Evolutionary conservation across 163 green algal species (phyloP).

Genomic region (Chlamydomonas reinhardtii): DNA sequence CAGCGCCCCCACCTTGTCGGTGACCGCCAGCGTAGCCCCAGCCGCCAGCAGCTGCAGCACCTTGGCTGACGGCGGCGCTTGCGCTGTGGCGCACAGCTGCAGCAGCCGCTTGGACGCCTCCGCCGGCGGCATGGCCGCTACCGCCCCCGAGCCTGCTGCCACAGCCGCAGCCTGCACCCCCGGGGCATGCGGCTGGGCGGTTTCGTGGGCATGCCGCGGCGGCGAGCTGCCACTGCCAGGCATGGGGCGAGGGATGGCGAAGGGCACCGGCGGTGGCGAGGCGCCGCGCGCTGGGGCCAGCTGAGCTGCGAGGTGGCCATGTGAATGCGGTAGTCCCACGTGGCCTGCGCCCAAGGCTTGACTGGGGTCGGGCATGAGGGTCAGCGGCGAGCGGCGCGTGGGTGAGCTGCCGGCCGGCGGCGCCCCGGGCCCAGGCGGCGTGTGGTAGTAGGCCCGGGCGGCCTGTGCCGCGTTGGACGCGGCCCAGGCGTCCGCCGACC

Average conservation of each 20-base stretch:
- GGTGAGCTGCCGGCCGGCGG: background rate
- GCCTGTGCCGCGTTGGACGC: too few species aligned
- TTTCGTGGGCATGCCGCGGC: too few species aligned
- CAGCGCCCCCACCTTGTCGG: background rate
- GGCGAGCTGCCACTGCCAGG: background rate
- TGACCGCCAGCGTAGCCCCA: background rate
- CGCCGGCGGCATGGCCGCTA: background rate
- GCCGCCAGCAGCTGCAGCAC: slow-evolving; percentile 30
- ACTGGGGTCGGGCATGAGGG: background rate
- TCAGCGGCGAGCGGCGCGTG: background rate
- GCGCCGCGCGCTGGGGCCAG: too few species aligned
- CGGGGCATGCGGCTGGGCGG: background rate
- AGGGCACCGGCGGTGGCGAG: too few species aligned
- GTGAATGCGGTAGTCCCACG: too few species aligned
- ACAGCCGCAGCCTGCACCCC: background rate
- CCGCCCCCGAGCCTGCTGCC: background rate
- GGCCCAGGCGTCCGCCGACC: too few species aligned
- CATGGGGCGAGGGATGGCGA: too few species aligned
- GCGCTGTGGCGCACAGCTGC: slow-evolving; percentile 8
- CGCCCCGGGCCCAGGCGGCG: too few species aligned
- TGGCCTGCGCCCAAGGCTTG: too few species aligned
- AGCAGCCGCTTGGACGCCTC: slow-evolving; percentile 40
- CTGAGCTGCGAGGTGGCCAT: too few species aligned
- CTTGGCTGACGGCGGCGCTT: background rate
- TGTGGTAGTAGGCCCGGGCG: too few species aligned